A percentile compares a stretch with the other conserved stretches of the same genome.
These are phyloP conservation scores for Teratosphaeriaceae sp. DNA, from an alignment of 2,329 filamentous ascomycete genomes.

Conservation along the genomic window DNA sequence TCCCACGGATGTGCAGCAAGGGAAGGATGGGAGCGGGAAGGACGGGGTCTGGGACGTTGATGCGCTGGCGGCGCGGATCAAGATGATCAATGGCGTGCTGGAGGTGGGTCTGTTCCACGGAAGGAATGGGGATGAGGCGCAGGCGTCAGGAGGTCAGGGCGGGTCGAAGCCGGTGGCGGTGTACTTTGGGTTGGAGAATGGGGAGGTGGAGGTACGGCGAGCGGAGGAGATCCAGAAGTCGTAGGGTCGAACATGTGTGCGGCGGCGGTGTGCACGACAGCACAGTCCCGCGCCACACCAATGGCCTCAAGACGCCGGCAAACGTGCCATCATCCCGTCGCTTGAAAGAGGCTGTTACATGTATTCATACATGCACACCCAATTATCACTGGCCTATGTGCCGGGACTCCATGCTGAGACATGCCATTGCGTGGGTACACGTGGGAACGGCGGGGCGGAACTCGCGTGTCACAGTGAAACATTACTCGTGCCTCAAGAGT, in stretches of 20 bases:
- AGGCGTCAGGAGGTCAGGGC: constrained; percentile 52
- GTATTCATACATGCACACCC: too few species aligned
- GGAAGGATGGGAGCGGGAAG: constrained; percentile 38
- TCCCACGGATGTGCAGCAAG: constrained; percentile 44
- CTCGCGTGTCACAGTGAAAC: not conserved
- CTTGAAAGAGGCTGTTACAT: too few species aligned
- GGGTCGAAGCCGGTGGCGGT: constrained; percentile 89
- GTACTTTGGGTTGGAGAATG: constrained; percentile 83
- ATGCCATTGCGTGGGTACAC: not conserved
- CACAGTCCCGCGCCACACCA: too few species aligned
- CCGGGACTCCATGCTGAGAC: not conserved
- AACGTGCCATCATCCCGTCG: too few species aligned
- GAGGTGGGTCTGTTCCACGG: constrained; percentile 91
- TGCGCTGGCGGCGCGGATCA: constrained; percentile 65
- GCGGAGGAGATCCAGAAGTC: constrained; percentile 2
- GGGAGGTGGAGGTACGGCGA: constrained; percentile 33
- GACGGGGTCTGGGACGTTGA: constrained; percentile 72
- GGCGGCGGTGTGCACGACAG: too few species aligned
- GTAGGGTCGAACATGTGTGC: too few species aligned
- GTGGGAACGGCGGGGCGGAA: not conserved
- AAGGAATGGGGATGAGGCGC: constrained; percentile 64
- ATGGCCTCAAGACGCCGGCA: too few species aligned
- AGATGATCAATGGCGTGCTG: constrained; percentile 76
- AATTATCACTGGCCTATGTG: too few species aligned
- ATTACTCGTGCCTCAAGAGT: not conserved